Conservation (phyloP, 305 asterid species). For the Solanum hybrid region DNA sequence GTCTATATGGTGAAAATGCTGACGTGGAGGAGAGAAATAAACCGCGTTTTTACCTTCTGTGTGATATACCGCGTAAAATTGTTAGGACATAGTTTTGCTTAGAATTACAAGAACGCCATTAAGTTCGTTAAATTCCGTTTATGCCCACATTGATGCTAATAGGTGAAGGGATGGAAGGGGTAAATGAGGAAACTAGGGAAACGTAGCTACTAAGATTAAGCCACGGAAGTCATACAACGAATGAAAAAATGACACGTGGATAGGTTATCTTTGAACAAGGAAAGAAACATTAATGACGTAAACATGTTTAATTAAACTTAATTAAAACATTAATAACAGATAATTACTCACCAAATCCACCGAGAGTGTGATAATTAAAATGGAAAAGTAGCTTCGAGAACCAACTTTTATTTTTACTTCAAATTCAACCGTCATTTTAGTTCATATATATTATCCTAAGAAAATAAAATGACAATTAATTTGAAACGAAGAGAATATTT, state of each 20-base stretch:
- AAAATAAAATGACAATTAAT: neutral
- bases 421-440: neutral
- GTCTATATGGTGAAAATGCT: neutral
- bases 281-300: neutral
- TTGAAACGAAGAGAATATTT: neutral
- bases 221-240: constrained; percentile 15
- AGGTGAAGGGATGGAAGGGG: constrained; percentile 16
- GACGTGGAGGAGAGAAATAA: constrained; percentile 20
- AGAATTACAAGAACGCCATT: neutral
- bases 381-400: neutral
- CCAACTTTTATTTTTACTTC: neutral
- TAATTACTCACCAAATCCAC: neutral
- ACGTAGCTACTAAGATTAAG: constrained; percentile 27
- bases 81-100: neutral
- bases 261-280: no score
- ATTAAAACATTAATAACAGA: neutral
- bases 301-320: neutral
- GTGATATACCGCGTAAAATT: constrained; percentile 50
- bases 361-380: neutral
- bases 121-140: neutral
- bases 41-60: constrained; percentile 27
- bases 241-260: constrained; percentile 3
- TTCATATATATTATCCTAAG: neutral
- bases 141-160: neutral
- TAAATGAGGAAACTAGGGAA: constrained; percentile 7